These are phyloP conservation scores for Globisporangium rhizosaccharum DNA, from an alignment of 352 stramenopile genomes.

Conservation along the genomic window DNA sequence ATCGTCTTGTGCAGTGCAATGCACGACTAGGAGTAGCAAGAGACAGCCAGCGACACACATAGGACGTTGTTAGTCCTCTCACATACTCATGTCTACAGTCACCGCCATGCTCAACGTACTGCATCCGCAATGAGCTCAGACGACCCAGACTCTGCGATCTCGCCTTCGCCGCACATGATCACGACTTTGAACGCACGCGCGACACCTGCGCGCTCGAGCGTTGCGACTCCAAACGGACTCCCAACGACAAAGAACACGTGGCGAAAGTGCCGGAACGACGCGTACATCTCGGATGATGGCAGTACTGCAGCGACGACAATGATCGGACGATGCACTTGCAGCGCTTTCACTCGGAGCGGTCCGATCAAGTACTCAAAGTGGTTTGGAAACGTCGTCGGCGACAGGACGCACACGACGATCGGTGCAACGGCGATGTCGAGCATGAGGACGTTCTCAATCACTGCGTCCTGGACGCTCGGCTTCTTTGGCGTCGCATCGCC, in stretches of 20 bases:
- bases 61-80: neutral
- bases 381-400: conserved; percentile 48
- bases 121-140: conserved; percentile 74
- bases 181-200: conserved; percentile 59
- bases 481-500: conserved; percentile 7
- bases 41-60: conserved; percentile 7
- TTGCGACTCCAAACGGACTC: conserved; percentile 51
- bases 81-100: neutral
- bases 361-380: conserved; percentile 77
- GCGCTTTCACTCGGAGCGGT: conserved; percentile 55
- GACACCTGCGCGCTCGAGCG: conserved; percentile 58
- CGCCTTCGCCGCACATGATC: conserved; percentile 62
- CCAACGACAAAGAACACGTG: conserved; percentile 72
- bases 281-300: conserved; percentile 53
- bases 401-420: conserved; percentile 72
- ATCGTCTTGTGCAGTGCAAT: conserved; percentile 85
- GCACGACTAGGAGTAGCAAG: conserved; percentile 29
- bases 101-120: conserved; percentile 17
- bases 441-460: conserved; percentile 45
- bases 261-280: conserved; percentile 60
- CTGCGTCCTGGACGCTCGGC: conserved; percentile 31
- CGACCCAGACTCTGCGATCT: conserved; percentile 45
- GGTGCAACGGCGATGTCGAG: conserved; percentile 45
- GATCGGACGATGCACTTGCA: conserved; percentile 68
- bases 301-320: conserved; percentile 57